Evolutionary conservation across 176 grass and related monocot genomes (phyloP), one percentile per base, ranked within the genome.

Genomic region (Musa beccarii): DNA sequence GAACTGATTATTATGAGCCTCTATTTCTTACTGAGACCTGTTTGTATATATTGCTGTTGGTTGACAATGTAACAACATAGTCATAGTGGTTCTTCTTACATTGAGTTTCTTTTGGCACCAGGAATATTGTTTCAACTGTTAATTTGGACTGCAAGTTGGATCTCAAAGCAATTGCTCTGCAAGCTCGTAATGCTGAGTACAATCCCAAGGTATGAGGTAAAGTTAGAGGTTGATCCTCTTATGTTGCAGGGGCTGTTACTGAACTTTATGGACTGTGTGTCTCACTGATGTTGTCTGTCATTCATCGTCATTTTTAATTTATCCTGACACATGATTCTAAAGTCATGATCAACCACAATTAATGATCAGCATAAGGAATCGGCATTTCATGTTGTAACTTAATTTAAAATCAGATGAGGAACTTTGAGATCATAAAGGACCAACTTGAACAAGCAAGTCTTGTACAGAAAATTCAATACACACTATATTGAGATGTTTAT

Each of bases 41-140:
- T 34, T 34, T 34, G 29, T 34, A 34, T 34, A 34, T 34, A 34
- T 34, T 34, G 29, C 29, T 57, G 16, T 57, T 64, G 10, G 62
- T 21, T 64, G 8, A 64, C 2, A 25, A 23, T 64, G 21, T 24
- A 19, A 64, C 24, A 12, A 34, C 29, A 5, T 34, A 28, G 17
- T 62, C 8, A 17, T 11, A 2, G 22, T 19, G 0, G 29, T 34
- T 34, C 16, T 53, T 76, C 78, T 79, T 56, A 34, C 29, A 34
- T 34, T 66, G 11, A 1, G 20, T 65, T 72, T 43, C 19, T 7
- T 61, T 70, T 63, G 63, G 68, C 81, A 15, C 17, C 67, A 96
- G 92, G 84, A 96, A 92, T 72, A 87, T 89, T 81, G 92, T 96
- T 55, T 86, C 92, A 34, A 96, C 87, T 75, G 84, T 92, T 59